Evolutionary conservation across 441 rosid genomes (phyloP).

Genomic region (Pelargonium citronellum): DNA sequence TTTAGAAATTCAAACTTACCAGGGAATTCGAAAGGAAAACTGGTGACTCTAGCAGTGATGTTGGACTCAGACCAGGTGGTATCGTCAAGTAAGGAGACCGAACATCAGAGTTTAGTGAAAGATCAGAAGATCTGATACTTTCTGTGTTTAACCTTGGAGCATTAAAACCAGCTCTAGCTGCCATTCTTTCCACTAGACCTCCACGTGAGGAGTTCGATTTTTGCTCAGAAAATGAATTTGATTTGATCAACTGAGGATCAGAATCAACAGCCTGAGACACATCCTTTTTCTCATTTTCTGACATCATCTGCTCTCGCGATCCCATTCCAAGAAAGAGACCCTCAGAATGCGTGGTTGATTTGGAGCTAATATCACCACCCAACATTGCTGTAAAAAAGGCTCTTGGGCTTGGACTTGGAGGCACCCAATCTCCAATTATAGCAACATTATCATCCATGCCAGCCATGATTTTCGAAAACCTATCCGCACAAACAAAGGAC

Average conservation of each 20-base stretch:
- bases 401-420: conserved; percentile 63
- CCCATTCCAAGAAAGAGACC: conserved; percentile 35
- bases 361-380: conserved; percentile 45
- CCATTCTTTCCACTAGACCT: conserved; percentile 58
- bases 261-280: conserved; percentile 21
- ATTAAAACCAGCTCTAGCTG: conserved; percentile 65
- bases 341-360: conserved; percentile 35
- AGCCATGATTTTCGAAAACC: conserved; percentile 41
- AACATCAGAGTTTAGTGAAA: conserved; percentile 35
- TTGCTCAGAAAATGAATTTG: conserved; percentile 36
- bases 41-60: conserved; percentile 63
- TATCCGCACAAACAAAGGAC: conserved; percentile 22
- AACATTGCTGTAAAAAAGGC: conserved; percentile 45
- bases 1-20: conserved; percentile 36
- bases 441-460: conserved; percentile 70
- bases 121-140: conserved; percentile 44
- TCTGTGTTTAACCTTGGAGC: conserved; percentile 59
- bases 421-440: conserved; percentile 73
- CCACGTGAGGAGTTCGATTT: conserved; percentile 42
- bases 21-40: conserved; percentile 58
- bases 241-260: conserved; percentile 24
- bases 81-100: conserved; percentile 58
- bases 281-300: conserved; percentile 30
- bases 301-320: conserved; percentile 29
- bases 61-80: conserved; percentile 68